phyloP scores from a whole-genome alignment of 2,329 filamentous ascomycete species.

The Aspergillus latus region DNA sequence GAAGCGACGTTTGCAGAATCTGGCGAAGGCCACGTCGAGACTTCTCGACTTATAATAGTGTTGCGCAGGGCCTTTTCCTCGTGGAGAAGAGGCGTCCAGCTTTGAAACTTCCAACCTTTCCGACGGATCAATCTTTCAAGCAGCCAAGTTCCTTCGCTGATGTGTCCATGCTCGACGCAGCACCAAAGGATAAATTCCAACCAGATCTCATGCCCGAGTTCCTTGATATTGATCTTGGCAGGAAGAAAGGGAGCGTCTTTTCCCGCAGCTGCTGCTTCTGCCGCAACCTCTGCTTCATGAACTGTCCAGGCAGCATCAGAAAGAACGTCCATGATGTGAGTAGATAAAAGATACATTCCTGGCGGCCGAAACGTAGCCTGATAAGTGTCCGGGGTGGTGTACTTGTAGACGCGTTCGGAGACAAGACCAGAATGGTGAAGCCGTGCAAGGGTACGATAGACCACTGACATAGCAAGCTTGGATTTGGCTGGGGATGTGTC shows the following conservation, averaged over 20 bases:
- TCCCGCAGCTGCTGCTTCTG: slow-evolving; percentile 37
- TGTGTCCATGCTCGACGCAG: slow-evolving; percentile 49
- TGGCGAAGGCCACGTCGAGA: slow-evolving; percentile 36
- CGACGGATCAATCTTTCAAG: slow-evolving; percentile 34
- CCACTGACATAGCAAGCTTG: slow-evolving; percentile 44
- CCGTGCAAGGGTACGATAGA: slow-evolving; percentile 46
- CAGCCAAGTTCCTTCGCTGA: slow-evolving; percentile 43
- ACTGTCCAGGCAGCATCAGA: slow-evolving; percentile 49
- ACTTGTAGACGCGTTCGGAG: slow-evolving; percentile 46
- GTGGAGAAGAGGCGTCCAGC: slow-evolving; percentile 38
- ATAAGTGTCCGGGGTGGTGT: slow-evolving; percentile 28
- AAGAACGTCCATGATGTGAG: slow-evolving; percentile 47
- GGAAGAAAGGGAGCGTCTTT: slow-evolving; percentile 40
- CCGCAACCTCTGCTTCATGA: slow-evolving; percentile 40
- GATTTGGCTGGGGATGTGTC: slow-evolving; percentile 35
- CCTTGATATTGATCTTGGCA: slow-evolving; percentile 43
- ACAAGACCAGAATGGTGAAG: slow-evolving; percentile 47
- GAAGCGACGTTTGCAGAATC: slow-evolving; percentile 17
- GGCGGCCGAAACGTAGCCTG: slow-evolving; percentile 42
- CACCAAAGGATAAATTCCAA: slow-evolving; percentile 53
- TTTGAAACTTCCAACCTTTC: slow-evolving; percentile 43
- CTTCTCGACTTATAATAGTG: slow-evolving; percentile 37
- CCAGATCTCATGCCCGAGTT: slow-evolving; percentile 51
- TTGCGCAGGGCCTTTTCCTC: slow-evolving; percentile 29
- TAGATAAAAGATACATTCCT: slow-evolving; percentile 45